Percentiles rank a stretch among this genome's conserved stretches.
phyloP scores from a whole-genome alignment of 768 basidiomycete species.

The Pisolithus sp. region DNA sequence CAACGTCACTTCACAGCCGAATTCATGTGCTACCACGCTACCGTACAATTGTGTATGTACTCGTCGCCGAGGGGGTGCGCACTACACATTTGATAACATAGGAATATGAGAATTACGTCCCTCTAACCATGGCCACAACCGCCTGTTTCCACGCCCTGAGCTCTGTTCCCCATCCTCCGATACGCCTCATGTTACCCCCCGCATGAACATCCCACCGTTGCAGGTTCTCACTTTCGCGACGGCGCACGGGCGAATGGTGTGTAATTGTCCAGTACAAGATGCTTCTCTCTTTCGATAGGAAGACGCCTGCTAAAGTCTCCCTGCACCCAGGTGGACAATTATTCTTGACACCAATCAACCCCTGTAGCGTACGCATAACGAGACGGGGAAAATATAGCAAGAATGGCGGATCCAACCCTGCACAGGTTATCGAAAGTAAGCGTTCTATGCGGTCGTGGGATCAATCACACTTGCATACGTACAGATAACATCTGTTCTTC shows the following conservation, averaged over 20 bases:
- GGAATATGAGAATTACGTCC: background rate
- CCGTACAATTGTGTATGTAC: no score
- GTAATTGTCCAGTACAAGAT: conserved; percentile 47
- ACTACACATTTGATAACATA: no score
- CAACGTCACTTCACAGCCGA: no score
- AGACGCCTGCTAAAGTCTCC: conserved; percentile 31
- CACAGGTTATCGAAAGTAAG: background rate
- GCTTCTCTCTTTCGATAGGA: conserved; percentile 38
- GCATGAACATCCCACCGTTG: conserved; percentile 24
- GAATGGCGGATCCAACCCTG: conserved; percentile 62
- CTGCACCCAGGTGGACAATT: conserved; percentile 43
- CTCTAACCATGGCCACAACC: conserved; percentile 3
- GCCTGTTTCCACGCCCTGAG: conserved; percentile 30
- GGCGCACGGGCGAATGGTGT: conserved; percentile 31
- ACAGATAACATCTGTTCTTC: conserved; percentile 46
- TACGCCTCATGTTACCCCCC: conserved; percentile 36
- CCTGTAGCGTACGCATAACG: conserved; percentile 39
- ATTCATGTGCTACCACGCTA: no score
- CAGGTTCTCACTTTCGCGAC: conserved; percentile 24
- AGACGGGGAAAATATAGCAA: conserved; percentile 55
- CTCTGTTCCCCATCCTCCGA: conserved; percentile 46
- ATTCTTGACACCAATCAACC: conserved; percentile 26
- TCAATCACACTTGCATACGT: conserved; percentile 7
- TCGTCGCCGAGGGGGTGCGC: no score
- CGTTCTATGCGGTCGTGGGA: background rate